A percentile compares a stretch with the other conserved stretches of the same genome.
Conservation (phyloP, 768 basidiomycete genomes). For the Kwoniella bestiolae region DNA sequence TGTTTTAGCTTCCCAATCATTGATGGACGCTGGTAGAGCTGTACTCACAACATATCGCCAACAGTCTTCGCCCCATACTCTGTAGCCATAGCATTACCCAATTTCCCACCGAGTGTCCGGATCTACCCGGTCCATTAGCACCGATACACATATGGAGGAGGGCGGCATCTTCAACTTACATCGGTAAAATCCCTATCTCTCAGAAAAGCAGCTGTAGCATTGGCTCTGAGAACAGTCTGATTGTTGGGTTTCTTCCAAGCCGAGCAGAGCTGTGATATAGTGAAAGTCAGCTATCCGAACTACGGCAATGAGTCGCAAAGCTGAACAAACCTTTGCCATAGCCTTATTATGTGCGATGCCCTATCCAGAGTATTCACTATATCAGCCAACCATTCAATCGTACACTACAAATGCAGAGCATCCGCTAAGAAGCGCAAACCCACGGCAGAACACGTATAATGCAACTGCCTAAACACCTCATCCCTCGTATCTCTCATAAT, state of each 20-base stretch:
- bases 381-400: constrained; percentile 6
- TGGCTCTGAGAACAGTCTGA: constrained; percentile 81
- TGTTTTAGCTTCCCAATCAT: not conserved
- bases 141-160: not conserved
- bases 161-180: constrained; percentile 58
- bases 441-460: constrained; percentile 94
- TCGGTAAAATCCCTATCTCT: constrained; percentile 86
- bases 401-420: constrained; percentile 23
- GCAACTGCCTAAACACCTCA: constrained; percentile 70
- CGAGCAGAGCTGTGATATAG: constrained; percentile 69
- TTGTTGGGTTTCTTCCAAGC: constrained; percentile 89
- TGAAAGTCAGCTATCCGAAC: not conserved
- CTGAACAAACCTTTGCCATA: constrained; percentile 74
- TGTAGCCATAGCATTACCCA: constrained; percentile 81
- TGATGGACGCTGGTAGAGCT: not conserved
- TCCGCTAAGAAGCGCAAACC: constrained; percentile 58
- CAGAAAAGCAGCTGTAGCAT: constrained; percentile 82
- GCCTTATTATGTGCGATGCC: constrained; percentile 93
- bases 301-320: not conserved
- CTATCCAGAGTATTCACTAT: constrained; percentile 57
- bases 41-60: constrained; percentile 79
- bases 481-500: constrained; percentile 75
- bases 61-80: constrained; percentile 90
- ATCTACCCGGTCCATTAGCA: constrained; percentile 64
- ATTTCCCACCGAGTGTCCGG: constrained; percentile 90